A percentile compares a stretch with the other conserved stretches of the same genome.
These are phyloP conservation scores for Priceomyces haplophilus DNA, from an alignment of 805 yeast genomes.

Conservation along the genomic window DNA sequence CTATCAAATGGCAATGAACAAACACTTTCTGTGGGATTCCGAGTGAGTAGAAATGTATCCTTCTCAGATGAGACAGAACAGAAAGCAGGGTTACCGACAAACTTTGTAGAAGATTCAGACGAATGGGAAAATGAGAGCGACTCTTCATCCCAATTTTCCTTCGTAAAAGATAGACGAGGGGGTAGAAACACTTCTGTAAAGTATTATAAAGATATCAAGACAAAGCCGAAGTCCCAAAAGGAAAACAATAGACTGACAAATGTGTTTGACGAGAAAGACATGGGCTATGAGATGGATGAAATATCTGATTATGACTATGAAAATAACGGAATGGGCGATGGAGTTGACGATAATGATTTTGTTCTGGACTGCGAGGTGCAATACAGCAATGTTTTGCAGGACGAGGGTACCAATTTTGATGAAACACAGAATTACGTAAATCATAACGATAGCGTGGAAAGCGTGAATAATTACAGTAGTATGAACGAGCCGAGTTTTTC, in stretches of 20 bases:
- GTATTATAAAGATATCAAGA: constrained; percentile 34
- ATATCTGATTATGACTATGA: constrained; percentile 42
- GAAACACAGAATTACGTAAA: neutral
- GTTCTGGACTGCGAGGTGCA: constrained; percentile 9
- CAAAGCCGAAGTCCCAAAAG: constrained; percentile 2
- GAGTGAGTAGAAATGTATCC: neutral
- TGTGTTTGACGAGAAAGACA: constrained; percentile 26
- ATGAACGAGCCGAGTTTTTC: no score
- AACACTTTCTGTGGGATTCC: neutral
- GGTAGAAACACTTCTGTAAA: constrained; percentile 45
- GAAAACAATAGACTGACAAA: constrained; percentile 12
- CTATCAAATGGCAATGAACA: neutral
- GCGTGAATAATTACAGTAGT: no score
- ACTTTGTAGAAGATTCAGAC: neutral
- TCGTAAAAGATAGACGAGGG: constrained; percentile 37
- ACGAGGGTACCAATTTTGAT: constrained; percentile 4
- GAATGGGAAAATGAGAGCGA: constrained; percentile 11
- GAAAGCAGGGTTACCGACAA: neutral
- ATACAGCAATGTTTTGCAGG: constrained; percentile 15
- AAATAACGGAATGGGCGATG: constrained; percentile 36
- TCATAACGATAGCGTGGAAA: neutral
- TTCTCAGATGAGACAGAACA: neutral
- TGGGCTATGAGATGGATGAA: constrained; percentile 30
- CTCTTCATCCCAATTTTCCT: constrained; percentile 40
- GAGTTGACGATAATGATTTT: constrained; percentile 9